Conservation (phyloP, 441 rosid genomes). For the Brassica hybrid region DNA sequence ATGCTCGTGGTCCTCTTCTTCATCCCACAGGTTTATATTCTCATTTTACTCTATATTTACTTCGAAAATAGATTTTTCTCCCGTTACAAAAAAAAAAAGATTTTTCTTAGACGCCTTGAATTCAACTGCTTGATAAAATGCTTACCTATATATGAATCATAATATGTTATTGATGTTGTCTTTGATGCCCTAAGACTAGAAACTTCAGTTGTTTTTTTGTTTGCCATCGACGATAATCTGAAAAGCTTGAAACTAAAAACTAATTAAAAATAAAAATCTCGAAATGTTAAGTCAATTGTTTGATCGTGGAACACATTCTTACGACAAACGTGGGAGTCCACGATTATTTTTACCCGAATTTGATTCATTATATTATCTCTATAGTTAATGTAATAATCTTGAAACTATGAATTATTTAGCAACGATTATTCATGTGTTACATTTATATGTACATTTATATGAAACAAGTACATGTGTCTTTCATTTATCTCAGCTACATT, state of each 20-base stretch:
- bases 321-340: conserved; percentile 9
- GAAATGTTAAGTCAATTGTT: conserved; percentile 12
- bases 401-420: neutral
- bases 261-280: neutral
- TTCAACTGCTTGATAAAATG: no score
- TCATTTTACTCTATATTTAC: neutral
- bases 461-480: neutral
- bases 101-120: no score
- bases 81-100: no score
- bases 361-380: neutral
- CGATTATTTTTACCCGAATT: conserved; percentile 13
- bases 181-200: conserved; percentile 13
- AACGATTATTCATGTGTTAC: neutral
- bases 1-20: conserved; percentile 63
- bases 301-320: conserved; percentile 23
- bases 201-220: neutral
- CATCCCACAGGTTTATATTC: conserved; percentile 57
- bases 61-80: neutral
- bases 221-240: neutral
- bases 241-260: neutral
- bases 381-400: neutral
- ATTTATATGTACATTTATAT: neutral
- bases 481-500: conserved; percentile 51
- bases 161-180: neutral
- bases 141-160: neutral